phyloP scores from a whole-genome alignment of 345 rosid genomes.

The Mallotus nudiflorus region DNA sequence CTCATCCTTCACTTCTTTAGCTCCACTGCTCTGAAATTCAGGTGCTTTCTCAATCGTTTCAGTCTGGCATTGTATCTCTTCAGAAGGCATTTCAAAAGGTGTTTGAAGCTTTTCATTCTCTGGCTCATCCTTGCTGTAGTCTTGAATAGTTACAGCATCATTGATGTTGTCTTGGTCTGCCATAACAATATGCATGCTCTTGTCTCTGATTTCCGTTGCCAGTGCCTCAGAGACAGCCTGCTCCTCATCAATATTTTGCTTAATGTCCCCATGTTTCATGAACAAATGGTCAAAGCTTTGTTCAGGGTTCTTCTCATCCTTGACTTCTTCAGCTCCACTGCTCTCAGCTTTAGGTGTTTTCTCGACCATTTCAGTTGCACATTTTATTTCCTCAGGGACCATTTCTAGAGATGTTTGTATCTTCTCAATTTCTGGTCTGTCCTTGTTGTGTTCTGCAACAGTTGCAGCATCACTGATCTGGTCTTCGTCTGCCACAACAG shows the following conservation, averaged over 20 bases:
- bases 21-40: no score
- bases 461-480: no score
- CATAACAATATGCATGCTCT: neutral
- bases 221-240: slow-evolving; percentile 3
- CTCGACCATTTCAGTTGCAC: neutral
- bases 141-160: slow-evolving; percentile 3
- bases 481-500: no score
- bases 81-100: neutral
- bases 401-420: no score
- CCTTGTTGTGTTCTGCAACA: no score
- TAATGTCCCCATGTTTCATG: slow-evolving; percentile 9
- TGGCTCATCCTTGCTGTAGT: slow-evolving; percentile 13
- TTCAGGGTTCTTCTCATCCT: slow-evolving; percentile 8
- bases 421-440: no score
- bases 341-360: slow-evolving; percentile 9
- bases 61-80: no score
- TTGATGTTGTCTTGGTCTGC: slow-evolving; percentile 8
- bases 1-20: no score
- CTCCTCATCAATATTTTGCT: neutral
- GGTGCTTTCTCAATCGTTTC: no score
- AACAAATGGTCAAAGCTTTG: slow-evolving; percentile 5
- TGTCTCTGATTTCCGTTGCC: slow-evolving; percentile 6
- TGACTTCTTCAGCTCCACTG: slow-evolving; percentile 10
- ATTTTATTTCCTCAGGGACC: no score
- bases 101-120: slow-evolving; percentile 21